phyloP scores from a whole-genome alignment of 2,329 filamentous ascomycete species.

The Sporothrix schenckii region DNA sequence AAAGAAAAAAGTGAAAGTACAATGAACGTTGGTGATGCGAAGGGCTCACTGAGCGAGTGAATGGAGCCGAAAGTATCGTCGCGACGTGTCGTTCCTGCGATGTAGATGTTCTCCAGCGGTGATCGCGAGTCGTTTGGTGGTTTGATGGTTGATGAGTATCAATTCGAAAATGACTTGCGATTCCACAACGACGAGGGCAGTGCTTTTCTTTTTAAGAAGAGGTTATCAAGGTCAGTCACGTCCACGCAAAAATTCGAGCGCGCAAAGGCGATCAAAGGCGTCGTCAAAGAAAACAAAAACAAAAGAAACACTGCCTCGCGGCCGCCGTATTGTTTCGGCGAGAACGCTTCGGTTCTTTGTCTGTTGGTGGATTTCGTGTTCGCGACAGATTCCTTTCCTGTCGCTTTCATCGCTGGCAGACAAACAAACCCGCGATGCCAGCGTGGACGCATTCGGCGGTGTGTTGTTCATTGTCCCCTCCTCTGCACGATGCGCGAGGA shows the following conservation, averaged over 20 bases:
- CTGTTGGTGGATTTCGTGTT: not conserved
- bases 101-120: not conserved
- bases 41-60: slow-evolving; percentile 13
- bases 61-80: not conserved
- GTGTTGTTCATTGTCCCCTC: slow-evolving; percentile 29
- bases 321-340: not conserved
- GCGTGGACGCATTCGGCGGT: slow-evolving; percentile 34
- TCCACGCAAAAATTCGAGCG: not conserved
- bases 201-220: not conserved
- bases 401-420: slow-evolving; percentile 14
- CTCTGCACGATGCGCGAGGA: slow-evolving; percentile 11
- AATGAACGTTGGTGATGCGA: not conserved
- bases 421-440: slow-evolving; percentile 20
- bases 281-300: slow-evolving; percentile 18
- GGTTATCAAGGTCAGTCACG: not conserved
- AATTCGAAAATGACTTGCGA: slow-evolving; percentile 5
- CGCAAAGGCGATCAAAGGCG: slow-evolving; percentile 1
- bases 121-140: not conserved
- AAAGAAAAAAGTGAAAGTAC: not conserved
- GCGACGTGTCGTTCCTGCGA: not conserved
- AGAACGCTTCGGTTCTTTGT: not conserved
- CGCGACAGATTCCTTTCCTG: not conserved
- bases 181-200: not conserved
- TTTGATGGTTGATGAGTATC: not conserved
- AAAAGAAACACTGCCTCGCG: not conserved